Conservation (phyloP, 2,329 filamentous ascomycete species). For the Conoideocrella luteorostrata region DNA sequence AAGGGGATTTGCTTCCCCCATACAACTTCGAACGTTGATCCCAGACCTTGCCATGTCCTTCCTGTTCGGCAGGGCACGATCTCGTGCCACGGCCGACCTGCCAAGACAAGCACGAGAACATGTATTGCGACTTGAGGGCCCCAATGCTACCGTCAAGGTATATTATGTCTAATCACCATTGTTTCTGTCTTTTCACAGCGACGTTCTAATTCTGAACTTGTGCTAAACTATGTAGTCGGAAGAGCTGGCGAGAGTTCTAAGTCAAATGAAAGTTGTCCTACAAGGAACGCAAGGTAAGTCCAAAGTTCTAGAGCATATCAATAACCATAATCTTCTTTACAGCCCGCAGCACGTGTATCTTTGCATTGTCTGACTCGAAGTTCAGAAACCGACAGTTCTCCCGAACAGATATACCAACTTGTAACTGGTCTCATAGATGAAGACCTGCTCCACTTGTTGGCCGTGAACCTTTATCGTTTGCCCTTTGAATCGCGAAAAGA, state of each 20-base stretch:
- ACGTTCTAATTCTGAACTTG: too few species aligned
- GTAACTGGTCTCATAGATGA: conserved; percentile 81
- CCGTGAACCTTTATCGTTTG: conserved; percentile 73
- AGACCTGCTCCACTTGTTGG: conserved; percentile 79
- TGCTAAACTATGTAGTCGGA: conserved; percentile 55
- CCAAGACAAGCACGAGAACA: conserved; percentile 51
- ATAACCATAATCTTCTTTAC: background rate
- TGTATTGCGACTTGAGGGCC: conserved; percentile 45
- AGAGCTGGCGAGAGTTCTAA: conserved; percentile 77
- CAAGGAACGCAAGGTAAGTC: conserved; percentile 82
- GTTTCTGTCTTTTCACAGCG: conserved; percentile 3
- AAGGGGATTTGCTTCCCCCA: background rate
- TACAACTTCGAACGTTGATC: background rate
- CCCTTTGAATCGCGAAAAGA: conserved; percentile 97
- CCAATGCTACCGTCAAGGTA: conserved; percentile 43
- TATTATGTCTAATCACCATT: background rate
- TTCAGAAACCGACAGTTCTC: conserved; percentile 74
- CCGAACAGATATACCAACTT: conserved; percentile 81
- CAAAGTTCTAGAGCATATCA: background rate
- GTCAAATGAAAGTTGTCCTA: conserved; percentile 86
- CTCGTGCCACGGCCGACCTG: conserved; percentile 46
- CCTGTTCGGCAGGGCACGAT: conserved; percentile 47
- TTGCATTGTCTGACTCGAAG: conserved; percentile 1
- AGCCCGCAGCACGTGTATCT: too few species aligned
- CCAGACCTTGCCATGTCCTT: conserved; percentile 39